Evolutionary conservation across 169 alveolate genomes (phyloP).

Genomic region (Cryptosporidium muris): DNA sequence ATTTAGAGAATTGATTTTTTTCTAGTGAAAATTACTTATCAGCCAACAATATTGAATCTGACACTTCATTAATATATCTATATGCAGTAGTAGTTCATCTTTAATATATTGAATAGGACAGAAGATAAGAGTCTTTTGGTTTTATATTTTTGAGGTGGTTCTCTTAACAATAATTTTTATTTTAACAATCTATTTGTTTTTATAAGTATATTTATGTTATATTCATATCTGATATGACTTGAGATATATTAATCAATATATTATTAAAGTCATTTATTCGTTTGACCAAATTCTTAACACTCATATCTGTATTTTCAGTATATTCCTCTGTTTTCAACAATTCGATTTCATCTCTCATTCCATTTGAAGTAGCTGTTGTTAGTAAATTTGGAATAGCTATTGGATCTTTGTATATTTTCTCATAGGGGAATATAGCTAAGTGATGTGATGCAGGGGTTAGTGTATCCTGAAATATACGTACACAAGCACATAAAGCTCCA

Average conservation of each 20-base stretch:
- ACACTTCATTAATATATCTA: too few relatives aligned
- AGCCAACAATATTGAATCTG: too few relatives aligned
- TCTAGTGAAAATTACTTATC: too few relatives aligned
- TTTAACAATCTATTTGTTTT: too few relatives aligned
- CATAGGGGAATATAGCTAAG: conserved; percentile 45
- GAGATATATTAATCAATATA: conserved; percentile 36
- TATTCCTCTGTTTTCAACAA: conserved; percentile 6
- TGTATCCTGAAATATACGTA: conserved; percentile 55
- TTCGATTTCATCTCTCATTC: conserved; percentile 51
- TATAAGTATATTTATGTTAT: background rate
- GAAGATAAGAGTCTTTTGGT: too few relatives aligned
- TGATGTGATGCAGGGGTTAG: conserved; percentile 56
- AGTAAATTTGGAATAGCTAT: conserved; percentile 54
- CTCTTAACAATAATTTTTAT: too few relatives aligned
- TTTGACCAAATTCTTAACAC: conserved; percentile 8
- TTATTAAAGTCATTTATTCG: conserved; percentile 60
- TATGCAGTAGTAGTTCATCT: too few relatives aligned
- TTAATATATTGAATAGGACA: too few relatives aligned
- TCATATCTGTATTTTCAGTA: conserved; percentile 30
- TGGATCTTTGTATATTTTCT: conserved; percentile 65
- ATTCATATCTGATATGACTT: conserved; percentile 41
- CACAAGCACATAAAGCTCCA: conserved; percentile 68
- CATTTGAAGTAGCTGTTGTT: conserved; percentile 45
- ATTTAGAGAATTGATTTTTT: too few relatives aligned
- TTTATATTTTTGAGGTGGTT: too few relatives aligned